phyloP scores from a whole-genome alignment of 192 early-diverging fungal genomes.

The Gigaspora rosea region DNA sequence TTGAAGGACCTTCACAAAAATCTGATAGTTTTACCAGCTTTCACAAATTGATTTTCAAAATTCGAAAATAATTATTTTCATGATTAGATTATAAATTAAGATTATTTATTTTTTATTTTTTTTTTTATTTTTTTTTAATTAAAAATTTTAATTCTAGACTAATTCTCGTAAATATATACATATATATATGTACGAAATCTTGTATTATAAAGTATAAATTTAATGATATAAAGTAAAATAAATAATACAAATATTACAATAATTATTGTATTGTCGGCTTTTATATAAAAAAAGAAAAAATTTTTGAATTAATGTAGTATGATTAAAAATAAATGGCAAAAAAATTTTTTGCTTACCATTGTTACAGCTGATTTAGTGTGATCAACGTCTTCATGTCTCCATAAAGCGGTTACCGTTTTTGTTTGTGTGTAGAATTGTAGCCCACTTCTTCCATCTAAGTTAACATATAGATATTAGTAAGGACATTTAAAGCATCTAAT shows the following conservation, averaged over 20 bases:
- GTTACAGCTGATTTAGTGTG: conserved; percentile 68
- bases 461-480: too few species aligned
- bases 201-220: too few species aligned
- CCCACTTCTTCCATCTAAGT: conserved; percentile 62
- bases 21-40: conserved; percentile 32
- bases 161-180: too few species aligned
- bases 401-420: conserved; percentile 95
- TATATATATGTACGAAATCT: too few species aligned
- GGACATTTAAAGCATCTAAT: too few species aligned
- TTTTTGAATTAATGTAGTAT: conserved; percentile 33
- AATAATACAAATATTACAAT: background rate
- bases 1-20: conserved; percentile 46
- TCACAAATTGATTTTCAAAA: too few species aligned
- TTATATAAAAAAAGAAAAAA: conserved; percentile 2
- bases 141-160: too few species aligned
- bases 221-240: too few species aligned
- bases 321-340: conserved; percentile 12
- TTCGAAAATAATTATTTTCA: too few species aligned
- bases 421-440: conserved; percentile 87
- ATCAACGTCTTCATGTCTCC: conserved; percentile 84
- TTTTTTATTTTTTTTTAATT: too few species aligned
- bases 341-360: conserved; percentile 79
- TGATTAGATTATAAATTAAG: too few species aligned
- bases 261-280: conserved; percentile 30
- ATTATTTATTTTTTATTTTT: too few species aligned